Conservation (phyloP, 1,284 basidiomycete species). For the Puccinia triticina region DNA sequence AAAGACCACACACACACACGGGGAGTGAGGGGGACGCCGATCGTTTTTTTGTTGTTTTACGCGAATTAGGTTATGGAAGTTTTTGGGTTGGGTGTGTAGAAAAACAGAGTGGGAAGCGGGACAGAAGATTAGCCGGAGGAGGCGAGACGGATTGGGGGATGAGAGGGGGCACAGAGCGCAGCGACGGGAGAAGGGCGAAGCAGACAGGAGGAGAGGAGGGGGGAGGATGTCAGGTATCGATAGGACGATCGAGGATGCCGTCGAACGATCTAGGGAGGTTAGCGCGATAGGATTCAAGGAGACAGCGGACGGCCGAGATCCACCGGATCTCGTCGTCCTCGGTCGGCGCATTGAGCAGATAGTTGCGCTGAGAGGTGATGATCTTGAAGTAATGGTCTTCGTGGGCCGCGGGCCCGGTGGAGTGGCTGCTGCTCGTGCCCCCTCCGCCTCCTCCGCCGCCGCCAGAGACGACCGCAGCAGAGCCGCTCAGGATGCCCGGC, state of each 20-base stretch:
- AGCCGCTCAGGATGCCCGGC: slow-evolving; percentile 52
- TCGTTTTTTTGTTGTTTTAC: too few species aligned
- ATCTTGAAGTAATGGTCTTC: slow-evolving; percentile 82
- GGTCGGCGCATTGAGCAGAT: slow-evolving; percentile 86
- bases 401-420: not conserved
- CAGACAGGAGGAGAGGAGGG: not conserved
- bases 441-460: not conserved
- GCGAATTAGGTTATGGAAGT: too few species aligned
- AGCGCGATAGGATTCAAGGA: slow-evolving; percentile 67
- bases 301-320: slow-evolving; percentile 87
- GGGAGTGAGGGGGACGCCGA: too few species aligned
- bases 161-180: too few species aligned
- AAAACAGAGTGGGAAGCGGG: too few species aligned
- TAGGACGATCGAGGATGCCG: slow-evolving; percentile 33
- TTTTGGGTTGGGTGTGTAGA: too few species aligned
- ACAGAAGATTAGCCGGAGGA: too few species aligned
- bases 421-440: not conserved
- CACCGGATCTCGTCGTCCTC: slow-evolving; percentile 99
- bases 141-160: too few species aligned
- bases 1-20: too few species aligned
- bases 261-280: slow-evolving; percentile 38
- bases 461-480: not conserved
- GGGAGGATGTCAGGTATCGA: not conserved
- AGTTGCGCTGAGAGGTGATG: slow-evolving; percentile 87
- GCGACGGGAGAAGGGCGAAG: too few species aligned